A percentile compares a stretch with the other conserved stretches of the same genome.
Conservation (phyloP, 2,329 filamentous ascomycete species). For the Venturia asperata region DNA sequence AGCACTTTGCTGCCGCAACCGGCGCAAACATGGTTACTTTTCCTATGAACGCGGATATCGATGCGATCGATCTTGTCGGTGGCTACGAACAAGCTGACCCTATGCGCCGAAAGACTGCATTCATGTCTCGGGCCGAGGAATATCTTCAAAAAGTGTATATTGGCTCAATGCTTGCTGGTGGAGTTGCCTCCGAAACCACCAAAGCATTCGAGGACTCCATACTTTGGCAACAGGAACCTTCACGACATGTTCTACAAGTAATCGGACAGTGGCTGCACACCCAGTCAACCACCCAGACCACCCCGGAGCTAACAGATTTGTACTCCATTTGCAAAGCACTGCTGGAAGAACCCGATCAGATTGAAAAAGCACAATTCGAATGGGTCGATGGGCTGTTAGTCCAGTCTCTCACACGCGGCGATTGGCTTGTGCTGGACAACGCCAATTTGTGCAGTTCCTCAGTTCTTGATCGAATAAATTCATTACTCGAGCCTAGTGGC, state of each 20-base stretch:
- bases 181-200: not conserved
- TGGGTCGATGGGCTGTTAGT: constrained; percentile 94
- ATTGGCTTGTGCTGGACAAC: constrained; percentile 94
- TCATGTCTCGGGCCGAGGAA: constrained; percentile 28
- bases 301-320: not conserved
- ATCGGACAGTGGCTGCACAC: not conserved
- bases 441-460: constrained; percentile 95
- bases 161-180: not conserved
- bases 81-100: constrained; percentile 94
- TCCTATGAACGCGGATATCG: constrained; percentile 87
- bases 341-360: constrained; percentile 13
- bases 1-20: constrained; percentile 69
- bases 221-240: constrained; percentile 2
- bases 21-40: constrained; percentile 75
- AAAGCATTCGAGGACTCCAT: not conserved
- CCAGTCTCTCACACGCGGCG: constrained; percentile 73
- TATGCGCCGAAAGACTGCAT: constrained; percentile 59
- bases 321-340: not conserved
- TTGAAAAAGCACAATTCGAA: constrained; percentile 71
- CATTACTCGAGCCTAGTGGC: constrained; percentile 83
- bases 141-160: not conserved
- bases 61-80: constrained; percentile 94
- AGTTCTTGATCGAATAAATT: constrained; percentile 90
- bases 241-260: not conserved
- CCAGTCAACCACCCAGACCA: not conserved